These are phyloP conservation scores for Avicennia marina DNA, from an alignment of 257 asterid genomes.

Conservation along the genomic window DNA sequence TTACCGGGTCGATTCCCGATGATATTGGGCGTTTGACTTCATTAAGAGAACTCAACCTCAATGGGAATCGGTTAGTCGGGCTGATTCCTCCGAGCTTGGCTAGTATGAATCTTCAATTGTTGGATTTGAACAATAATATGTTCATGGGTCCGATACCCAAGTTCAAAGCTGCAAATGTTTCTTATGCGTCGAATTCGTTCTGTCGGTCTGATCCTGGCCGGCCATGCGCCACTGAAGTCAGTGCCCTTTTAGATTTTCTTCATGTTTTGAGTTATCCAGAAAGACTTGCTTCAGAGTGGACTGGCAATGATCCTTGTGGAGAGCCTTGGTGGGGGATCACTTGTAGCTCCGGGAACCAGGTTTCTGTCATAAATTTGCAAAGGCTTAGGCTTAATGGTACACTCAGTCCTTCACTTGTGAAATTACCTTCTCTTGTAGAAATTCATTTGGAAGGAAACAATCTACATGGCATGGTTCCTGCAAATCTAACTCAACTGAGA, in stretches of 20 bases:
- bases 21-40: conserved; percentile 50
- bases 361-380: conserved; percentile 57
- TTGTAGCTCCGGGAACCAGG: conserved; percentile 40
- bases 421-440: conserved; percentile 50
- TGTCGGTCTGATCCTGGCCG: conserved; percentile 50
- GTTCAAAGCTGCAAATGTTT: conserved; percentile 41
- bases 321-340: conserved; percentile 71
- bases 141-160: conserved; percentile 79
- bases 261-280: conserved; percentile 46
- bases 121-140: conserved; percentile 74
- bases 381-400: conserved; percentile 67
- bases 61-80: conserved; percentile 61
- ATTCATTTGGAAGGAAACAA: conserved; percentile 68
- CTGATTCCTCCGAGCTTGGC: conserved; percentile 59
- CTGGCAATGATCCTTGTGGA: conserved; percentile 68
- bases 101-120: conserved; percentile 29
- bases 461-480: conserved; percentile 56
- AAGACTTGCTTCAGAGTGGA: conserved; percentile 55
- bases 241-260: conserved; percentile 60
- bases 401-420: conserved; percentile 56
- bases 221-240: conserved; percentile 65
- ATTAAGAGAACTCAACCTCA: conserved; percentile 49
- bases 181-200: conserved; percentile 50
- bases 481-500: conserved; percentile 40
- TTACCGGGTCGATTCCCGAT: conserved; percentile 63